Percentiles rank a stretch among this genome's conserved stretches.
Conservation (phyloP, 2,329 filamentous ascomycete genomes). For the Penicillium sp. region DNA sequence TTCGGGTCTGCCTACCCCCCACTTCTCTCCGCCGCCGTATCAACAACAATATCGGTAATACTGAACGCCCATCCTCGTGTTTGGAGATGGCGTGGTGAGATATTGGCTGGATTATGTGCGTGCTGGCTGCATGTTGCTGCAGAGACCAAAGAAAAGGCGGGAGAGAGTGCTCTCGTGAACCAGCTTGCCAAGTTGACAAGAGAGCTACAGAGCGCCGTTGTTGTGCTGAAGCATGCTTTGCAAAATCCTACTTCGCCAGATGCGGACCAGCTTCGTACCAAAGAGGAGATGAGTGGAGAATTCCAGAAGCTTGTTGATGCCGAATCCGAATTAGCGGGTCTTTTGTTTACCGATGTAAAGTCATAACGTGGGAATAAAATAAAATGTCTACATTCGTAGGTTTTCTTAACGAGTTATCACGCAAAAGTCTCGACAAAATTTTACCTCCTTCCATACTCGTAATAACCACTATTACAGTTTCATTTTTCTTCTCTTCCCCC, state of each 20-base stretch:
- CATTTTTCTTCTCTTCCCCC: no score
- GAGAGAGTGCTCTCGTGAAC: slow-evolving; percentile 1
- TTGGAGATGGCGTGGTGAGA: slow-evolving; percentile 59
- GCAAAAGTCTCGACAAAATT: no score
- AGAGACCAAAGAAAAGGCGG: slow-evolving; percentile 26
- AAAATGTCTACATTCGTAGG: neutral
- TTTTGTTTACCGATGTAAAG: slow-evolving; percentile 20
- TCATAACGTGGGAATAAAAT: neutral
- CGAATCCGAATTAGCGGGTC: slow-evolving; percentile 32
- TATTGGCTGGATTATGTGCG: slow-evolving; percentile 62
- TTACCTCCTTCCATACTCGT: no score
- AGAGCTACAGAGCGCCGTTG: slow-evolving; percentile 29
- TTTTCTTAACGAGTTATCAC: neutral
- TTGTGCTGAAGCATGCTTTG: slow-evolving; percentile 32
- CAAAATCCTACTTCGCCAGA: slow-evolving; percentile 25
- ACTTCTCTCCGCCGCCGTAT: slow-evolving; percentile 55
- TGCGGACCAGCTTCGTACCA: slow-evolving; percentile 21
- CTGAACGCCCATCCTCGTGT: slow-evolving; percentile 70
- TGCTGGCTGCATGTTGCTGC: slow-evolving; percentile 62
- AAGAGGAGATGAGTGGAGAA: slow-evolving; percentile 34
- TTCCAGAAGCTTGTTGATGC: slow-evolving; percentile 37
- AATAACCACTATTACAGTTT: no score
- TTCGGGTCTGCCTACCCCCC: slow-evolving; percentile 60
- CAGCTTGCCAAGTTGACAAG: slow-evolving; percentile 25
- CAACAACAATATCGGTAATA: slow-evolving; percentile 60